Evolutionary conservation across 1,284 basidiomycete genomes (phyloP), one percentile per base, ranked within the genome.

Genomic region (Papiliotrema laurentii): DNA sequence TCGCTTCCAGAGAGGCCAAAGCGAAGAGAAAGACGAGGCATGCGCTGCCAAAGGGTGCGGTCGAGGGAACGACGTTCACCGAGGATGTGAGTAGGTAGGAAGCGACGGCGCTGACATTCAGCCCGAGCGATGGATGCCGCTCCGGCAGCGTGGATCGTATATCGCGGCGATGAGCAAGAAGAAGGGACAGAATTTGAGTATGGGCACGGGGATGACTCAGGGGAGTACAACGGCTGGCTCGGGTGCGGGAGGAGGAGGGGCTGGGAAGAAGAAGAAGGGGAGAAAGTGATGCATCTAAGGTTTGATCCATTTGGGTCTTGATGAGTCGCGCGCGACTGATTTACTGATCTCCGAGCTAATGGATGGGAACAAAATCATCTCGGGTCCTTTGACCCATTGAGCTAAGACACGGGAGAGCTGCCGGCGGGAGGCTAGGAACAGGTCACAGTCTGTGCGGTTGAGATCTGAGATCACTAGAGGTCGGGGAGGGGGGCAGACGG

Each of bases 121-220:
- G 71, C 69, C 71, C n/a, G 72, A 74, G 37, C 56, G 72, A 31
- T 74, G 72, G 72, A 51, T 71, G 28, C 72, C 71, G 1, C 54
- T 72, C 37, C 57, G 59, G 33, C 70, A 71, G 53, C 52, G 72
- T 39, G 53, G 61, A 11, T 64, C 64, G 2, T 71, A 63, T 41
- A 54, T 63, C 35, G 40, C 58, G 18, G 53, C 61, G 3, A 50
- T 51, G 43, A 58, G 48, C 33, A 66, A 63, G 56, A 66, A 63
- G 64, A 65, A 65, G 51, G 60, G 61, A 16, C 60, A 45, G 26
- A 65, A 65, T 43, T 53, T 60, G 52, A 62, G 60, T 41, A 67
- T 67, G 65, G 65, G 65, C 9, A 62, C 61, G 4, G 65, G 65
- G 13, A 59, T 67, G 48, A 67, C 65, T 7, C 65, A 67, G 40